Base-by-base conservation (phyloP, 1,284 basidiomycete species). In the Trametes polyzona region DNA sequence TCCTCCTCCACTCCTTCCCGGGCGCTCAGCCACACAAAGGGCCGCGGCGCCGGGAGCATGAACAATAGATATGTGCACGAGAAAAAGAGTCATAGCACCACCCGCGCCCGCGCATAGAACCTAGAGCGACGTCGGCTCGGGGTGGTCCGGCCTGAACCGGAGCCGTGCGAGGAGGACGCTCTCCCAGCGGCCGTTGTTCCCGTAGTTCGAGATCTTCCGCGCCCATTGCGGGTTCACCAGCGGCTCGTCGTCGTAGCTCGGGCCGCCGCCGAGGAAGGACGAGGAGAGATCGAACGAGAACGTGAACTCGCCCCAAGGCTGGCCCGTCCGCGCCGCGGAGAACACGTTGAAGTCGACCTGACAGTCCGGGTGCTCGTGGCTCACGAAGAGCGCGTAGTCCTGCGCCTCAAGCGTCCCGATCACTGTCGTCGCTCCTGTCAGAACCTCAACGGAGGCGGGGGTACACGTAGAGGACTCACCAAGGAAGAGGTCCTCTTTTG, bases 341-440 rank as follows among this genome's bases (percentile, higher is more conserved):
- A 55, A 55, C 7, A 90, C 83, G 59, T 88, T 87, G 74, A 92
- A 92, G 65, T 86, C 82, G 4, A 78, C 80, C 76, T 74, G 57
- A 4, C 85, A 83, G 63, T 88, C 83, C 0, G 82, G 79, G 70
- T 89, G 85, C 58, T 76, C 78, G 64, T 90, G 87, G 63, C 85
- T 87, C 41, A 90, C 86, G 65, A 88, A 87, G 1, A 88, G 67
- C 2, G 81, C 87, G 68, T 89, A 87, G 58, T 90, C 86, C 0
- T 81, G 76, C 1, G 87, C 80, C 49, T 84, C 81, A 6, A 93
- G 74, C 0, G 86, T 82, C 11, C 89, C 90, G 39, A 89, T 83
- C 23, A 92, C 89, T 91, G 50, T 2, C 37, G 26, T 5, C 17
- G 30, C 10, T 11, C 16, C 4, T 19, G 26, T 37, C 23, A 36